Evolutionary conservation across 2,329 filamentous ascomycete genomes (phyloP).

Genomic region (Colletotrichum phormii): DNA sequence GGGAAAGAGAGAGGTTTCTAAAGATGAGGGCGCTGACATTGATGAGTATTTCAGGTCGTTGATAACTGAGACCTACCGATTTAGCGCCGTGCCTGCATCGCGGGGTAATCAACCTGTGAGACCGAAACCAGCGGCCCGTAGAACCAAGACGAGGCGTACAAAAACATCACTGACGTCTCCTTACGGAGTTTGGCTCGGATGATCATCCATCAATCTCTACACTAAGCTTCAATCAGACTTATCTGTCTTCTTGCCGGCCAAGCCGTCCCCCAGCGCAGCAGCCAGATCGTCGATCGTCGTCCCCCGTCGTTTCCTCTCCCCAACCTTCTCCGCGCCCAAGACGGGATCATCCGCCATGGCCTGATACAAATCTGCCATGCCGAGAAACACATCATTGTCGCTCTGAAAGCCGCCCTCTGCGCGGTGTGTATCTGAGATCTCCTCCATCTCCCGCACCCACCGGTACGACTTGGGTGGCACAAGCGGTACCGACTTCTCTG

Average conservation of each 20-base stretch:
- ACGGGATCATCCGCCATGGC: slow-evolving; percentile 71
- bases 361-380: slow-evolving; percentile 71
- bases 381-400: slow-evolving; percentile 62
- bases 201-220: background rate
- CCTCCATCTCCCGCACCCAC: slow-evolving; percentile 82
- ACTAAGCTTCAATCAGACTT: slow-evolving; percentile 6
- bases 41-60: background rate
- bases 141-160: background rate
- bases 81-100: background rate
- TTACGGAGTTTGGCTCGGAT: background rate
- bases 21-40: background rate
- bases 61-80: background rate
- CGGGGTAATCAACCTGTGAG: background rate
- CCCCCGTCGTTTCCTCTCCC: slow-evolving; percentile 65
- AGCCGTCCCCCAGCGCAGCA: slow-evolving; percentile 57
- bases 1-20: background rate
- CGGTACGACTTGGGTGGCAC: slow-evolving; percentile 84
- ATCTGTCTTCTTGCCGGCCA: slow-evolving; percentile 56
- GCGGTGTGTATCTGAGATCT: slow-evolving; percentile 75
- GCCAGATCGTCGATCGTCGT: slow-evolving; percentile 69
- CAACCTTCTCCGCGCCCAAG: slow-evolving; percentile 68
- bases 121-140: background rate
- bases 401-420: slow-evolving; percentile 72
- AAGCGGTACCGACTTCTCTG: slow-evolving; percentile 61
- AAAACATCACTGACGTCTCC: background rate